A percentile compares a stretch with the other conserved stretches of the same genome.
Conservation (phyloP, 257 asterid species). For the Capsicum pubescens region DNA sequence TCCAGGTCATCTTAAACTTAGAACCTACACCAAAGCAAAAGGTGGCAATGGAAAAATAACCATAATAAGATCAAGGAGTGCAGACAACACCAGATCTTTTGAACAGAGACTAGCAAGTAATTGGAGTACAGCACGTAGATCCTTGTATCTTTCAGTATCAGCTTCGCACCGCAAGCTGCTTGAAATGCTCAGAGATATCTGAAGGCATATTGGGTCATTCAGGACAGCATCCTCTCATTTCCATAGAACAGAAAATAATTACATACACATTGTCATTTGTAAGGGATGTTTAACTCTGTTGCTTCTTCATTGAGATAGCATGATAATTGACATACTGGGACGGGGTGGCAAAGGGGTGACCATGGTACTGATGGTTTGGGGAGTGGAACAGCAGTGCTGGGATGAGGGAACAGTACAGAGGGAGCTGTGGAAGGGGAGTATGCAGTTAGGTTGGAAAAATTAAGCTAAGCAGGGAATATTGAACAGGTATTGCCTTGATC, state of each 20-base stretch:
- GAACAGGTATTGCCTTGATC: not conserved
- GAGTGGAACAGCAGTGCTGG: not conserved
- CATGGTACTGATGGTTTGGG: not conserved
- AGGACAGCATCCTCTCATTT: not conserved
- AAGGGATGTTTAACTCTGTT: not conserved
- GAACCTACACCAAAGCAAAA: slow-evolving; percentile 23
- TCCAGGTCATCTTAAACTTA: slow-evolving; percentile 32
- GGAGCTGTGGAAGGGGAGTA: not conserved
- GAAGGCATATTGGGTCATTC: slow-evolving; percentile 34
- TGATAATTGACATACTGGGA: slow-evolving; percentile 3
- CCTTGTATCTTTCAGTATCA: slow-evolving; percentile 88
- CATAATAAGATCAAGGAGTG: not conserved
- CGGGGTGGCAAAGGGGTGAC: not conserved
- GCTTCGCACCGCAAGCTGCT: slow-evolving; percentile 73
- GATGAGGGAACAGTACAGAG: not conserved
- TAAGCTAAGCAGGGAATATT: not conserved
- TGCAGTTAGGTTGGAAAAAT: not conserved
- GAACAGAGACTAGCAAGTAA: slow-evolving; percentile 86
- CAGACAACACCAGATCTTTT: slow-evolving; percentile 76
- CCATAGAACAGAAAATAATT: not conserved
- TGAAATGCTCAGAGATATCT: slow-evolving; percentile 83
- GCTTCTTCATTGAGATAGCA: not conserved
- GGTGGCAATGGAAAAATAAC: not conserved
- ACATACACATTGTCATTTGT: not conserved
- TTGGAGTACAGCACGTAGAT: slow-evolving; percentile 85